Evolutionary conservation across 148 eudicot species (phyloP), one percentile per base, ranked within the genome.

Genomic region (Gaultheria prostrata): DNA sequence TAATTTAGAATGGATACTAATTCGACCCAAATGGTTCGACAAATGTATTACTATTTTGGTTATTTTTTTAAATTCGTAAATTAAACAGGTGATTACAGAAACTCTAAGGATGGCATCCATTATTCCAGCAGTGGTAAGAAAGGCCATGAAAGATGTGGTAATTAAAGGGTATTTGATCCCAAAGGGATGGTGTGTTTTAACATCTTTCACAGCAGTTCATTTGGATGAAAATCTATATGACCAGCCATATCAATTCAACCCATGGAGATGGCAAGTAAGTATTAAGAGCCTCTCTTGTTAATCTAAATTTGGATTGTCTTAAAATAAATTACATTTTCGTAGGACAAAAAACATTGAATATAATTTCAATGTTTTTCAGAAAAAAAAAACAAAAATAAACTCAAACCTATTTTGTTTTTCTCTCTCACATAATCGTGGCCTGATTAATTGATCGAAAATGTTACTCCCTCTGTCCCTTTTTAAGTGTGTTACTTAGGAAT

Each of bases 231-330:
- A 63, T 84, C 77, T 88, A 1, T 92, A 94, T 81, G 93, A 91
- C 76, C 80, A 83, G n/a, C 94, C 99, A 73, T 84, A 90, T 32
- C 87, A 89, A 26, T 97, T 94, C 85, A 91, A 94, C 59, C 99
- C 99, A 26, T 93, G 95, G 94, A 93, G 99, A 86, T 97, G 99
- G 99, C 92, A 92, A 67, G 99, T 97, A 87, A 89, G 90, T 11
- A 57, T 2, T 15, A 24, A 24, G 10, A 18, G 39, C 39, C 39
- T 33, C 39, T 33, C 39, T 33, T 33, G 39, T 33, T 33, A 33
- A 33, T 33, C 39, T 33, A 33, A 33, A 33, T 33, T 33, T 33
- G 39, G 39, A 33, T 33, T 33, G 39, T 33, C 39, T 33, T 1
- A 33, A 33, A 33, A 33, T 33, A 33, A 33, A 33, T 33, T 33